Conservation (phyloP, 164 flowering plant genomes). For the Annona squamosa region DNA sequence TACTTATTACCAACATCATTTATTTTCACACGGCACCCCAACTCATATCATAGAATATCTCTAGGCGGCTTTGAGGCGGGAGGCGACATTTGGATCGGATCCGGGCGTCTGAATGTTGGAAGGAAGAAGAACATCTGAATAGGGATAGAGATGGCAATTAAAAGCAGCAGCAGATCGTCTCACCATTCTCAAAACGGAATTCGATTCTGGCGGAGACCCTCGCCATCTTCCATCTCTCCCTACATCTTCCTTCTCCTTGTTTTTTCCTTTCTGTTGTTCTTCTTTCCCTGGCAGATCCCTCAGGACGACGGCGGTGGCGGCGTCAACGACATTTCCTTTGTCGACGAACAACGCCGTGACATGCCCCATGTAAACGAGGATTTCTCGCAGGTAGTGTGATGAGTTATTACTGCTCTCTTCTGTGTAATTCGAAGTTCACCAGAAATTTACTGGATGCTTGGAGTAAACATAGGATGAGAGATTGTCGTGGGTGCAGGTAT, state of each 20-base stretch:
- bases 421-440: background rate
- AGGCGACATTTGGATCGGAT: background rate
- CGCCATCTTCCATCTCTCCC: constrained; percentile 4
- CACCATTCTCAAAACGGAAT: background rate
- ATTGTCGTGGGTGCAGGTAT: constrained; percentile 26
- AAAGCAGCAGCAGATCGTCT: constrained; percentile 7
- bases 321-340: background rate
- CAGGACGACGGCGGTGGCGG: background rate
- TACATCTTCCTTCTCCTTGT: constrained; percentile 6
- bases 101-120: background rate
- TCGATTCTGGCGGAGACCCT: background rate
- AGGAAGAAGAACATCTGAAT: background rate
- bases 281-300: constrained; percentile 2
- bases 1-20: too few species aligned
- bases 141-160: constrained; percentile 3
- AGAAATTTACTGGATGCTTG: background rate
- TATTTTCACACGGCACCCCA: too few species aligned
- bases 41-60: too few species aligned
- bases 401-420: background rate
- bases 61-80: background rate
- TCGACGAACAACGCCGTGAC: too few species aligned
- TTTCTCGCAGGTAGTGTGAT: background rate
- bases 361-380: background rate
- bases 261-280: constrained; percentile 5
- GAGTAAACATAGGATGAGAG: background rate